phyloP scores from a whole-genome alignment of 2,329 filamentous ascomycete species.

The Pseudogymnoascus sp. region DNA sequence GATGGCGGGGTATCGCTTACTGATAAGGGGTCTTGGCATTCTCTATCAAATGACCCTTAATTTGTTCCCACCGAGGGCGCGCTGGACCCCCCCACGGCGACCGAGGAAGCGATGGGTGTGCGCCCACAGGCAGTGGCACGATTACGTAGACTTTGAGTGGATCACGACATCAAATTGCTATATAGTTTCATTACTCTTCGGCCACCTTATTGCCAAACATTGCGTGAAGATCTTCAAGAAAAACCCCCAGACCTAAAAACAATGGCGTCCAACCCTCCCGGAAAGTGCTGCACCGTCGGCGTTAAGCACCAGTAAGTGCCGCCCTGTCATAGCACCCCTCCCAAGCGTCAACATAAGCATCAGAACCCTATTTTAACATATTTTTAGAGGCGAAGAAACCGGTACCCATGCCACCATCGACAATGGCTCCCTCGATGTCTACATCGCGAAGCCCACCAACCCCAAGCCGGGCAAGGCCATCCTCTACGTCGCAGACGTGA shows the following conservation, averaged over 20 bases:
- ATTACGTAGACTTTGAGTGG: not conserved
- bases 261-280: slow-evolving; percentile 30
- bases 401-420: slow-evolving; percentile 26
- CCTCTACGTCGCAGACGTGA: slow-evolving; percentile 27
- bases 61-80: not conserved
- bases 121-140: not conserved
- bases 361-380: not conserved
- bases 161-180: not conserved
- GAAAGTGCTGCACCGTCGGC: slow-evolving; percentile 29
- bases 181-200: not conserved
- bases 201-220: not conserved
- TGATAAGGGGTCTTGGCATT: not conserved
- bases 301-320: slow-evolving; percentile 28
- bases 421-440: slow-evolving; percentile 24
- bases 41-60: not conserved
- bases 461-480: slow-evolving; percentile 31
- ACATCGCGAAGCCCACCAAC: slow-evolving; percentile 25
- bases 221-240: not conserved
- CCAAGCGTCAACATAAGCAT: not conserved
- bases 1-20: slow-evolving; percentile 7
- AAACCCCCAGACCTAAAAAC: not conserved
- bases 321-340: not conserved
- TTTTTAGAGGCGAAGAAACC: slow-evolving; percentile 24
- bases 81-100: not conserved
- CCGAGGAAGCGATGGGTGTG: not conserved